These are phyloP conservation scores for Diaporthe ampelina DNA, from an alignment of 2,329 filamentous ascomycete genomes.

Conservation along the genomic window DNA sequence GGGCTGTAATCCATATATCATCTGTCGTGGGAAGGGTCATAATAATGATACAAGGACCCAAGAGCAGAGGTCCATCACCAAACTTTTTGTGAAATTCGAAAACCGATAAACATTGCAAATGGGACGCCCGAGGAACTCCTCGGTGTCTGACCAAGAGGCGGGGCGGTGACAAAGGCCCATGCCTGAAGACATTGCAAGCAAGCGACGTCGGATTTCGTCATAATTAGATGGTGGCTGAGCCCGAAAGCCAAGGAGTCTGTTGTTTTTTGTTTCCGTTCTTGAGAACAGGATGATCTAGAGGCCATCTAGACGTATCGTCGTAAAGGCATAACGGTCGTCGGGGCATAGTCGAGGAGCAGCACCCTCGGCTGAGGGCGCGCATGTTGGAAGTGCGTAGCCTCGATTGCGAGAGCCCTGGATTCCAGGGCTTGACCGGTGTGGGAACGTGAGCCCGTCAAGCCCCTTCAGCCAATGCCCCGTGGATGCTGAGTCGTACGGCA, in stretches of 20 bases:
- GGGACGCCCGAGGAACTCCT: neutral
- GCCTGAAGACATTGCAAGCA: conserved; percentile 31
- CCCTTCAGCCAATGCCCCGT: conserved; percentile 42
- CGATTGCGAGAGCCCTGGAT: conserved; percentile 37
- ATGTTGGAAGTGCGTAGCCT: conserved; percentile 37
- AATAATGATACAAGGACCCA: conserved; percentile 39
- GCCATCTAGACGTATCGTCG: conserved; percentile 43
- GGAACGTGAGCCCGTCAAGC: conserved; percentile 42
- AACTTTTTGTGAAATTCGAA: conserved; percentile 32
- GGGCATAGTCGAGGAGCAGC: conserved; percentile 39
- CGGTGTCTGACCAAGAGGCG: conserved; percentile 31
- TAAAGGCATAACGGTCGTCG: conserved; percentile 43
- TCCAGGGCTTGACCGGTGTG: conserved; percentile 27
- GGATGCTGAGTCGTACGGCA: conserved; percentile 42
- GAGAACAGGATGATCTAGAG: conserved; percentile 40
- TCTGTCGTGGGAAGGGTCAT: conserved; percentile 25
- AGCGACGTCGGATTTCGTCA: conserved; percentile 23
- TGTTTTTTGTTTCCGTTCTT: conserved; percentile 30
- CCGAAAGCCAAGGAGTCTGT: conserved; percentile 34
- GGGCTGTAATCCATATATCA: conserved; percentile 37
- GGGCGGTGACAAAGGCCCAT: conserved; percentile 9
- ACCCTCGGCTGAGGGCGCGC: conserved; percentile 39
- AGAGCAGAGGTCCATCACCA: conserved; percentile 32
- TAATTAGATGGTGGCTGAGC: conserved; percentile 37
- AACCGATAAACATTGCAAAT: conserved; percentile 15